Base-by-base conservation (phyloP, 2,329 filamentous ascomycete species). In the Penicillium psychrosexuale region DNA sequence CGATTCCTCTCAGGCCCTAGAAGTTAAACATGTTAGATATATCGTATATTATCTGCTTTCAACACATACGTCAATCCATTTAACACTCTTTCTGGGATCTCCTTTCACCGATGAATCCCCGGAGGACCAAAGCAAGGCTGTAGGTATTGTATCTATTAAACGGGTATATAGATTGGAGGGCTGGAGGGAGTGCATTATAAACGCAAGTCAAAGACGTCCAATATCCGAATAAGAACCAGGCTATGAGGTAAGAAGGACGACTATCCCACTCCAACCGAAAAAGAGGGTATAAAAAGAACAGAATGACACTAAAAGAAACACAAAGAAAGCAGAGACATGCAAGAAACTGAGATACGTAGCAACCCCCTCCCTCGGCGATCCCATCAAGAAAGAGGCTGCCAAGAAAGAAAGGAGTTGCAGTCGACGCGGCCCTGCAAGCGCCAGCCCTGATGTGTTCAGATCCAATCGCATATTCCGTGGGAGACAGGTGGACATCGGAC, bases 61-160 rank as follows among this genome's bases (percentile, higher is more conserved):
- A n/a, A 12, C 12, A 77, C 80, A 69, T 73, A 84, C 81, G 76
- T 84, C 81, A 38, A 84, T 81, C 81, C 81, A 84, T 73, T 84
- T 83, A 22, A 84, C 81, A 58, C 68, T 70, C 56, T 72, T 72
- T 44, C 61, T 63, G 2, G 70, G 67, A 48, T 72, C 69, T 7
- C 70, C 70, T 56, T 67, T 70, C 30, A 63, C 61, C 24, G 57
- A 59, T 8, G 65, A 43, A 38, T 66, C 58, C 6, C 27, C 19
- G 0, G 44, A 48, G 5, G 44, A 42, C 51, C 51, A 53, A 19
- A 44, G 44, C 5, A 53, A 24, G n/a, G 37, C 5, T 37, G 30
- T 62, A 57, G 37, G 57, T 55, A 39, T 51, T 57, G 59, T 58
- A 5, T 64, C 63, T 34, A 59, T 55, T 33, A 65, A 54, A 3